Percentiles rank a stretch among this genome's conserved stretches.
Conservation (phyloP, 208 protist species). For the Trypanosoma boissoni region DNA sequence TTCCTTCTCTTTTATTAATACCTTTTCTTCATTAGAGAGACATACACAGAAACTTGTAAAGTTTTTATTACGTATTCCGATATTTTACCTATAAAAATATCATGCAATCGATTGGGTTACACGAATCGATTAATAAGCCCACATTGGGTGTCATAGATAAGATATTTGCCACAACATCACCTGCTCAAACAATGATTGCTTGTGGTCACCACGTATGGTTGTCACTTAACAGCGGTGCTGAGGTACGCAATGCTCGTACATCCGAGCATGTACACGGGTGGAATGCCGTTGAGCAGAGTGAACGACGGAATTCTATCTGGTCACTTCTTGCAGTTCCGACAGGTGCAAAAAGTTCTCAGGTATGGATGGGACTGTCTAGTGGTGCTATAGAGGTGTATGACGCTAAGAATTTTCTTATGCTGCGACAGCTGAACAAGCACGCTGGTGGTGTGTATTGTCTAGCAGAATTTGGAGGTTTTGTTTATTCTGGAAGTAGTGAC, state of each 20-base stretch:
- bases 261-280: conserved; percentile 54
- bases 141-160: conserved; percentile 63
- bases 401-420: conserved; percentile 33
- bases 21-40: too few species aligned
- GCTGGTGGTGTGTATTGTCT: conserved; percentile 62
- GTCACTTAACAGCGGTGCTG: conserved; percentile 39
- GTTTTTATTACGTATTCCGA: conserved; percentile 1
- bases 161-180: conserved; percentile 37
- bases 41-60: too few species aligned
- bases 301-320: conserved; percentile 8
- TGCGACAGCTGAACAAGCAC: conserved; percentile 40
- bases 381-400: conserved; percentile 73
- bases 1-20: too few species aligned
- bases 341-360: conserved; percentile 25
- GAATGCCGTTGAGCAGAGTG: conserved; percentile 15
- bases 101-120: conserved; percentile 9
- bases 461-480: conserved; percentile 73
- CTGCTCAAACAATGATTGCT: conserved; percentile 45
- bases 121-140: conserved; percentile 1
- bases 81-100: conserved; percentile 2
- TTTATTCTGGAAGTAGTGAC: conserved; percentile 76
- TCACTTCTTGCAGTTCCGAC: conserved; percentile 13
- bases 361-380: conserved; percentile 82
- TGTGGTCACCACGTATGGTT: conserved; percentile 71
- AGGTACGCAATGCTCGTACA: conserved; percentile 71